These are phyloP conservation scores for Fusarium avenaceum DNA, from an alignment of 2,329 filamentous ascomycete genomes.

Conservation along the genomic window DNA sequence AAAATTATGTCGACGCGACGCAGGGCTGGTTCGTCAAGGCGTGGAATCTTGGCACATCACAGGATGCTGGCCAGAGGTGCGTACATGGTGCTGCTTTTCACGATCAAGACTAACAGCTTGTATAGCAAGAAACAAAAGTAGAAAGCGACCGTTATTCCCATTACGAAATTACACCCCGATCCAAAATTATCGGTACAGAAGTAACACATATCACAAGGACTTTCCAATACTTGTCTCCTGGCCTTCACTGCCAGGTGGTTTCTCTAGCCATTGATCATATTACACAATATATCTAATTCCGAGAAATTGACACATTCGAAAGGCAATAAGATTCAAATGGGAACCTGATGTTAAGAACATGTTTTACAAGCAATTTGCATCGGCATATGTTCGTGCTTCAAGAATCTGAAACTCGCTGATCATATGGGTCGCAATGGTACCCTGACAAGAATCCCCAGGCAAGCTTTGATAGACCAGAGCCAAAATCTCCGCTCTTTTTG, in stretches of 20 bases:
- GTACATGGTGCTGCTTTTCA: conserved; percentile 7
- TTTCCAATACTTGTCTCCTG: neutral
- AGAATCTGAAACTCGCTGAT: neutral
- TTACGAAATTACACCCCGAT: conserved; percentile 7
- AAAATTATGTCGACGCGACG: conserved; percentile 80
- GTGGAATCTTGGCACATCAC: conserved; percentile 67
- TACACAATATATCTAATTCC: conserved; percentile 2
- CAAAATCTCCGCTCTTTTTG: conserved; percentile 3
- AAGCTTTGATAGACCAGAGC: neutral
- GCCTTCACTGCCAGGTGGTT: neutral
- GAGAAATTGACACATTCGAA: neutral
- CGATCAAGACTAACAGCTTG: conserved; percentile 21
- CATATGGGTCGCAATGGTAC: neutral
- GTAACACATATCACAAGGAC: conserved; percentile 9
- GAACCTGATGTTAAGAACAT: neutral
- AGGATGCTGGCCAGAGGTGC: conserved; percentile 38
- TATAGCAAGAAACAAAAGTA: conserved; percentile 47
- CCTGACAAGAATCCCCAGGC: conserved; percentile 1
- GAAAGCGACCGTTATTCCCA: neutral
- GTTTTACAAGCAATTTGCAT: neutral
- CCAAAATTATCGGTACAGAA: conserved; percentile 6
- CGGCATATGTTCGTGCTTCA: neutral
- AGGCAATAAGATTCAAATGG: neutral
- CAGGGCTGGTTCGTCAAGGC: conserved; percentile 77
- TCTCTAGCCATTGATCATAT: neutral